Base-by-base conservation (phyloP, 768 basidiomycete genomes). In the Lentinula sp. region DNA sequence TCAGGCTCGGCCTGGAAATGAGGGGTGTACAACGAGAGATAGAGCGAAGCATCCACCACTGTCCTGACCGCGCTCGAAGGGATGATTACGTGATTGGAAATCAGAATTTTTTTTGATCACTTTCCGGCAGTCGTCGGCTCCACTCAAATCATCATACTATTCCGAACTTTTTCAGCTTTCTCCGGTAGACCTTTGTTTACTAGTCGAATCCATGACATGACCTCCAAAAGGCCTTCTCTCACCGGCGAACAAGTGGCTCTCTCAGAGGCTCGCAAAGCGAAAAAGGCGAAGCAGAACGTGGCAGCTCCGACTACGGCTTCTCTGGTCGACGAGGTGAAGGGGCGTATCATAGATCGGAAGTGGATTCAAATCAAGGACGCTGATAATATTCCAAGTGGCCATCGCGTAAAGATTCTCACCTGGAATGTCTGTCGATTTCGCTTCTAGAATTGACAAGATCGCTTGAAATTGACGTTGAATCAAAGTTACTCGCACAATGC, bases 371-470 rank as follows among this genome's bases (percentile, higher is more conserved):
- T 75, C 46, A 58, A 63, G 52, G 48, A 66, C 52, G 43, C 64
- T 39, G 61, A 68, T 45, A 63, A 70, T 16, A 64, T 59, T 46
- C 63, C 68, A 59, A 69, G 52, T 33, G 52, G 49, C 67, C 77
- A 65, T 57, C 76, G 63, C 58, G 61, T 86, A 63, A 90, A 78
- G 68, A 70, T 94, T 54, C 77, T 91, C 76, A 88, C 88, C 4
- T 94, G 91, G 91, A 94, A 94, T 77, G 90, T 93, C 61, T 64
- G 90, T 86, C 61, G 49, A n/a, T 56, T 64, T 63, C 50, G 39
- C 61, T 50, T n/a, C 56, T 45, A 8, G 46, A 46, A 59, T 41
- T 20, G 7, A 28, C 39, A 33, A 58, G 50, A 59, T 57, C 41
- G 37, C 15, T 49, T 36, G 58, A 57, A 52, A 60, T 64, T 63